Base-by-base conservation (phyloP, 2,329 filamentous ascomycete species). In the Penicillium crustosum region DNA sequence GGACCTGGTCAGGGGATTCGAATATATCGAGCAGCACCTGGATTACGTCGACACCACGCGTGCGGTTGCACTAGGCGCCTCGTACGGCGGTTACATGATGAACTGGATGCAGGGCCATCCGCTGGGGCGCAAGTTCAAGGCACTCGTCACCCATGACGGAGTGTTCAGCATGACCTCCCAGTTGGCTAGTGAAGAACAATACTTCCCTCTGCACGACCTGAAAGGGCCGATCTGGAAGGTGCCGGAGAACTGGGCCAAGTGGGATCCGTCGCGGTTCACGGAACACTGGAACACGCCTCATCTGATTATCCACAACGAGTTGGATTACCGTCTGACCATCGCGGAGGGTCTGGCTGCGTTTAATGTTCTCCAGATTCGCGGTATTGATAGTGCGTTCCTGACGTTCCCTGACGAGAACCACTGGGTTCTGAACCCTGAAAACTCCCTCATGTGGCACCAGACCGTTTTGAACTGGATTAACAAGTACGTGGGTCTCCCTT, bases 341-440 rank as follows among this genome's bases (percentile, higher is more conserved):
- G 86, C 88, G 0, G 93, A 97, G 74, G 93, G 92, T 0, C 75
- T 96, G 53, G 84, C 89, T 2, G 89, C 91, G 52, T 96, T 96
- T 78, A 95, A 96, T 63, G 87, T 92, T 8, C 78, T 96, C 31
- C 92, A 96, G 76, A 84, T 86, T 25, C 83, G 83, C 52, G 86
- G 86, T 0, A 82, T 96, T 1, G 87, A 90, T 21, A 94, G 90
- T 73, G 86, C 88, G 63, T 85, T 96, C 63, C 70, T 96, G 64
- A 88, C 86, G 21, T 96, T 96, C 71, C 90, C 91, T 0, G 91
- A 90, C 69, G 89, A 91, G 74, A 86, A 87, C 50, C 87, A 90
- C 66, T 89, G 91, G 91, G 92, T 97, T 4, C 71, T 96, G 53
- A 96, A 96, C 72, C 90, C 89, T 0, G 93, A 97, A 76, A 97